Evolutionary conservation across 257 asterid genomes (phyloP), one percentile per base, ranked within the genome.

Genomic region (Solanum sitiens): DNA sequence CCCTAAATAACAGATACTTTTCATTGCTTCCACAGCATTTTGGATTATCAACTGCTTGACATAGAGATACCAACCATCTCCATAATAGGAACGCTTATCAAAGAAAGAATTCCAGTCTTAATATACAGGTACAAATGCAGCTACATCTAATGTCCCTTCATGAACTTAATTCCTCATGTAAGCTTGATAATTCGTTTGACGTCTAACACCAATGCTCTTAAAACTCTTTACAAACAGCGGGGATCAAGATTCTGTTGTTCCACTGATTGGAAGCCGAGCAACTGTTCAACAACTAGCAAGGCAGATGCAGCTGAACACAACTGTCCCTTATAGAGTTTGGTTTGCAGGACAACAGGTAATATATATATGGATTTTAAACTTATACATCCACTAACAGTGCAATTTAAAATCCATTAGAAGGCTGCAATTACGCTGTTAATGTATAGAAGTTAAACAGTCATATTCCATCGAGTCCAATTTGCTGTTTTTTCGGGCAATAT

Each of bases 201-300:
- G 6, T 80, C 87, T 25, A 70, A 70, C 23, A 77, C 6, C 39
- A 13, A 76, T 68, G 30, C 12, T 21, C n/a, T 65, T 20, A 12
- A 23, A 59, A 70, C 23, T 83, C 20, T 67, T 83, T 35, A 23
- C 20, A 11, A 83, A 92, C 94, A 94, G 98, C 13, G 96, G 98
- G 2, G 98, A 94, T 92, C 96, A 94, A 91, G 98, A 94, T 91
- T 94, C 98, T 45, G 96, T 94, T 1, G 90, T 94, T 44, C 98
- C 98, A 14, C 86, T 94, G 85, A 94, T 92, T 11, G 98, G 98
- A 86, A 94, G 93, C 89, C 94, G 96, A 2, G 88, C 87, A 0
- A 83, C 93, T 56, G 94, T 92, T 83, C 91, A 91, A 25, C 47
- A 87, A 47, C 88, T 94, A 61, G 94, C 98, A 47, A 91, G 87